A percentile compares a stretch with the other conserved stretches of the same genome.
Conservation (phyloP, 805 yeast species). For the Diddensiella transvaalensis region DNA sequence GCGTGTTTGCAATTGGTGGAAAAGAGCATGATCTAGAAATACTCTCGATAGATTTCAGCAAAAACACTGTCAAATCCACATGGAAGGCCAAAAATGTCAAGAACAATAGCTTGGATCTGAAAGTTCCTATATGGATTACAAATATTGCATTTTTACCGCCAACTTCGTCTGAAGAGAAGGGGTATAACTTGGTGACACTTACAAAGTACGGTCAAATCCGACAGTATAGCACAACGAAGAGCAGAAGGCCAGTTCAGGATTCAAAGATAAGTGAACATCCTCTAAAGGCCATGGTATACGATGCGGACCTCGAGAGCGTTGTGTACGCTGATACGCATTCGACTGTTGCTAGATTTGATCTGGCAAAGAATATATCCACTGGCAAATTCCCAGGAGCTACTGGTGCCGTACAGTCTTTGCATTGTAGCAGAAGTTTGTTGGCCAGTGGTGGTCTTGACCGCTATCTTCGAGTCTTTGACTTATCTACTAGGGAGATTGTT, state of each 20-base stretch:
- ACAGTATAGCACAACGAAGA: slow-evolving; percentile 62
- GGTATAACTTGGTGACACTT: slow-evolving; percentile 44
- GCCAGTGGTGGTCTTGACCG: slow-evolving; percentile 86
- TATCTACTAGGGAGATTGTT: slow-evolving; percentile 51
- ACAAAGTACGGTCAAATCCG: slow-evolving; percentile 77
- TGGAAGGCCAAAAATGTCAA: slow-evolving; percentile 83
- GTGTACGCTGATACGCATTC: slow-evolving; percentile 72
- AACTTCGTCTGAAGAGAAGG: slow-evolving; percentile 39
- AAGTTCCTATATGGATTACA: slow-evolving; percentile 79
- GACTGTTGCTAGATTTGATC: slow-evolving; percentile 55
- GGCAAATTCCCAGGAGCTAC: slow-evolving; percentile 78
- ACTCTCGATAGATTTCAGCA: slow-evolving; percentile 33
- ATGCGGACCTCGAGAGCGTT: slow-evolving; percentile 38
- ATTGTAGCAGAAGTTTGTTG: slow-evolving; percentile 37
- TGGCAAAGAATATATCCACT: slow-evolving; percentile 20
- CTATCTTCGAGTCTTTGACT: slow-evolving; percentile 73
- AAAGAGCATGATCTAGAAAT: slow-evolving; percentile 68
- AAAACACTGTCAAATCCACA: slow-evolving; percentile 32
- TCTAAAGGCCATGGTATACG: slow-evolving; percentile 37
- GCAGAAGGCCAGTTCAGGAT: slow-evolving; percentile 63
- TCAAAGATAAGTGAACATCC: slow-evolving; percentile 55
- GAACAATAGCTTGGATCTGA: slow-evolving; percentile 69
- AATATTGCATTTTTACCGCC: slow-evolving; percentile 50
- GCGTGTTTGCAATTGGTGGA: slow-evolving; percentile 77
- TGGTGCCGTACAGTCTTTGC: slow-evolving; percentile 58